Conservation (phyloP, 192 early-diverging fungal genomes). For the Mortierella claussenii region DNA sequence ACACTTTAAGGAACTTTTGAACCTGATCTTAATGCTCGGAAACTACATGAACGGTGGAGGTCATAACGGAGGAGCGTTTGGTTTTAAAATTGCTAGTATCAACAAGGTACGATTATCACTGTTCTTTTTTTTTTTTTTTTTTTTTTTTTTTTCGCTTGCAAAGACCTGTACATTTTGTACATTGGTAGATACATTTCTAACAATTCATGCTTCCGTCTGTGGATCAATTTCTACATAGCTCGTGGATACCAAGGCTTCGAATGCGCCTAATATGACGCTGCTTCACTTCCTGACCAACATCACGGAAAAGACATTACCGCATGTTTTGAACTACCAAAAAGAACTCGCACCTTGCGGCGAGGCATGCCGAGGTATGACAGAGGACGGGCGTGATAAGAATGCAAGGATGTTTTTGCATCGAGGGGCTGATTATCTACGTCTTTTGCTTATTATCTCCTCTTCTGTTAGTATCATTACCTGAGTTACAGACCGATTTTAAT, state of each 20-base stretch:
- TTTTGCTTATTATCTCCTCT: background rate
- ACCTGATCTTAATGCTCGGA: slow-evolving; percentile 79
- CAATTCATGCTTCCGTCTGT: background rate
- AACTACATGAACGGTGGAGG: slow-evolving; percentile 87
- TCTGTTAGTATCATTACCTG: slow-evolving; percentile 60
- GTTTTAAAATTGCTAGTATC: slow-evolving; percentile 83
- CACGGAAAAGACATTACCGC: slow-evolving; percentile 73
- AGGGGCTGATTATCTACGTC: too few relatives aligned
- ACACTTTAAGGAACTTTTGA: slow-evolving; percentile 76
- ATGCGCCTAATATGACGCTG: slow-evolving; percentile 75
- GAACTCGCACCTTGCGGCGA: slow-evolving; percentile 75
- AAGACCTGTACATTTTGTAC: background rate
- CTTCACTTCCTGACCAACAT: slow-evolving; percentile 80
- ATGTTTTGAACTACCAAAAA: slow-evolving; percentile 67
- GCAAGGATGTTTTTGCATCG: too few relatives aligned
- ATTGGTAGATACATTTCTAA: background rate
- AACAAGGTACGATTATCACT: slow-evolving; percentile 65
- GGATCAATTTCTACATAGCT: too few relatives aligned
- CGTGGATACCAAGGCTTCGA: slow-evolving; percentile 88
- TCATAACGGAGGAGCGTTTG: slow-evolving; percentile 87
- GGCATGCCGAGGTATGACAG: slow-evolving; percentile 70
- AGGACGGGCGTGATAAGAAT: background rate
- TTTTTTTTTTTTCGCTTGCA: background rate
- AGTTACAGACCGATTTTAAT: slow-evolving; percentile 63
- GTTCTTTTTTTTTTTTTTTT: background rate